Percentiles rank a stretch among this genome's conserved stretches.
These are phyloP conservation scores for Pythium phragmitis DNA, from an alignment of 352 stramenopile species.

Conservation along the genomic window DNA sequence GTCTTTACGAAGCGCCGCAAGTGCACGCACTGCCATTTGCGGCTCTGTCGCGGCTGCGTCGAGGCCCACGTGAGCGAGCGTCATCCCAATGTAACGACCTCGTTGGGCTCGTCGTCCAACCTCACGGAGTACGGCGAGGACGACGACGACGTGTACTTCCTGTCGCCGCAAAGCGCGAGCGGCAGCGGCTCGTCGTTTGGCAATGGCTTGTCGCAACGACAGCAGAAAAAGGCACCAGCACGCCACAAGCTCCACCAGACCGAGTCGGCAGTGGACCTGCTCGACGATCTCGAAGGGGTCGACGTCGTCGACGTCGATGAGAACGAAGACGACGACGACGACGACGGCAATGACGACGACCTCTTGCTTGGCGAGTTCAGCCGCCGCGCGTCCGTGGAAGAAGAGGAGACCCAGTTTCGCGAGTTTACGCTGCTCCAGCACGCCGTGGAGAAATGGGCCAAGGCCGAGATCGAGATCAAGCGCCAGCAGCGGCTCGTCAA, in stretches of 20 bases:
- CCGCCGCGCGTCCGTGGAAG: slow-evolving; percentile 48
- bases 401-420: slow-evolving; percentile 44
- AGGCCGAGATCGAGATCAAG: slow-evolving; percentile 46
- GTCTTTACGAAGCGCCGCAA: slow-evolving; percentile 70
- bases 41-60: slow-evolving; percentile 63
- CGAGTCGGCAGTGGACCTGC: slow-evolving; percentile 29
- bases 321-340: slow-evolving; percentile 44
- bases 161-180: slow-evolving; percentile 34
- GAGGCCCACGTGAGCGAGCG: slow-evolving; percentile 45
- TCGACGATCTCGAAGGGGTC: slow-evolving; percentile 40
- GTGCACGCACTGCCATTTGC: slow-evolving; percentile 60
- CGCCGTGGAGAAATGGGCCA: slow-evolving; percentile 47
- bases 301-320: slow-evolving; percentile 30
- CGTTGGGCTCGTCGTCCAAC: slow-evolving; percentile 12
- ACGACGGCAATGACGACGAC: slow-evolving; percentile 41
- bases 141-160: slow-evolving; percentile 56
- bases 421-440: slow-evolving; percentile 60
- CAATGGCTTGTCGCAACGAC: background rate
- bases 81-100: slow-evolving; percentile 33
- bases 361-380: slow-evolving; percentile 34
- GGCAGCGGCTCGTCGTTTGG: slow-evolving; percentile 5
- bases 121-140: slow-evolving; percentile 21
- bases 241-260: slow-evolving; percentile 3
- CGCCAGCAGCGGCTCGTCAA: slow-evolving; percentile 35
- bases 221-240: background rate